Evolutionary conservation across 2,329 filamentous ascomycete genomes (phyloP), one percentile per base, ranked within the genome.

Genomic region (Lachnellula hyalina): DNA sequence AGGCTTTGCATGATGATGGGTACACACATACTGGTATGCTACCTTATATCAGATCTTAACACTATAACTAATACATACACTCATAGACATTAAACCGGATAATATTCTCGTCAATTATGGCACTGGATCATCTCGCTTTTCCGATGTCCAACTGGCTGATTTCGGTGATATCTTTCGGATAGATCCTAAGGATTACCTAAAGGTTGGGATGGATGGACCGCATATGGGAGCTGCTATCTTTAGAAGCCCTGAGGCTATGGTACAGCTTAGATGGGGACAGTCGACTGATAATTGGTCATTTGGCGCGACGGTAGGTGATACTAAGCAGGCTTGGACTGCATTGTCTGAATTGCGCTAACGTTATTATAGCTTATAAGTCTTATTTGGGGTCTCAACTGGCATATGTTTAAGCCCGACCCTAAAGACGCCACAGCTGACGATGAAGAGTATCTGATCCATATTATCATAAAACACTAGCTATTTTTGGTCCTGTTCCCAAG

Each of bases 251-350:
- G 69, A 74, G 61, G 63, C 68, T 8, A 58, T 65, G 52, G 48
- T 71, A 19, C 55, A 65, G 38, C 53, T 70, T 38, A 63, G 59
- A 47, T 73, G 70, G 70, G 71, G 68, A 45, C 68, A 66, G 41
- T 62, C 71, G 21, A 67, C 69, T 44, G 70, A 74, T 52, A 72
- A 74, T 56, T 74, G 70, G 70, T 73, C 71, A 44, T 72, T 72
- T 56, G 68, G 72, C 41, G 59, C 69, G 48, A 67, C 67, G 58
- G 70, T 69, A 61, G 53, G 68, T 67, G 49, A 51, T 56, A 57
- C 46, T 46, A 54, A 55, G 50, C 51, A 56, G 55, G 48, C 47
- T 60, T 45, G 49, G 35, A 53, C 44, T 55, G 28, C 19, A 56
- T 60, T 57, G 7, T 59, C 49, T 56, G 45, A 56, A 57, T 56